Percentiles rank a stretch among this genome's conserved stretches.
These are phyloP conservation scores for Forsythia suspensa DNA, from an alignment of 257 asterid species.

Conservation along the genomic window DNA sequence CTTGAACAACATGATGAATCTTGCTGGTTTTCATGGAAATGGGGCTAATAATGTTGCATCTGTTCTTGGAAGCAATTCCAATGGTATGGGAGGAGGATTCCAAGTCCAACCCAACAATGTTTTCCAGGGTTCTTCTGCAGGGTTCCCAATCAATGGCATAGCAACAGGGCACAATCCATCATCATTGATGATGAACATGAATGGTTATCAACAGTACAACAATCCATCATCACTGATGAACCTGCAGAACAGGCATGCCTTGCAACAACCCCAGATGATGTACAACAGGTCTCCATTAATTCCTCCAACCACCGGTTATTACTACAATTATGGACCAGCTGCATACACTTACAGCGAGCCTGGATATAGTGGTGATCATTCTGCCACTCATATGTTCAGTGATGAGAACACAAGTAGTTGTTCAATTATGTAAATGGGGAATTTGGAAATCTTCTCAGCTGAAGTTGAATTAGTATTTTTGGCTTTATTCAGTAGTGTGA, in stretches of 20 bases:
- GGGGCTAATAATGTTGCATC: constrained; percentile 25
- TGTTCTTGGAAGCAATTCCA: constrained; percentile 23
- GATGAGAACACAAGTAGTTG: constrained; percentile 70
- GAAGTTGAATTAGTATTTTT: not conserved
- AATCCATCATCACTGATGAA: constrained; percentile 40
- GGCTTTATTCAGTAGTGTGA: not conserved
- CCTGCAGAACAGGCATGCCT: constrained; percentile 49
- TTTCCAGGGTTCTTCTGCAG: constrained; percentile 27
- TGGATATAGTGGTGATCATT: constrained; percentile 25
- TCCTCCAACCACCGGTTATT: constrained; percentile 58
- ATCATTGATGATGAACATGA: constrained; percentile 42
- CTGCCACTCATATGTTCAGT: constrained; percentile 45
- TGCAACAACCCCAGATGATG: constrained; percentile 72
- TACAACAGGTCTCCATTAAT: constrained; percentile 54
- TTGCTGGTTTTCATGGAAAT: constrained; percentile 65
- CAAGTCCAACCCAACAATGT: constrained; percentile 28
- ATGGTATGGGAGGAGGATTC: constrained; percentile 12
- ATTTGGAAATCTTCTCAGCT: not conserved
- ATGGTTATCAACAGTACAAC: constrained; percentile 20
- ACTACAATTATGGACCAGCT: constrained; percentile 36
- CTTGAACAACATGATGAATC: constrained; percentile 58
- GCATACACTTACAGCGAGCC: constrained; percentile 31
- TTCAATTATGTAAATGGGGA: constrained; percentile 48
- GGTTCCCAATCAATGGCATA: constrained; percentile 21
- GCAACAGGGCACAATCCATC: constrained; percentile 37